Conservation (phyloP, 1,284 basidiomycete species). For the Moniliella sp. region DNA sequence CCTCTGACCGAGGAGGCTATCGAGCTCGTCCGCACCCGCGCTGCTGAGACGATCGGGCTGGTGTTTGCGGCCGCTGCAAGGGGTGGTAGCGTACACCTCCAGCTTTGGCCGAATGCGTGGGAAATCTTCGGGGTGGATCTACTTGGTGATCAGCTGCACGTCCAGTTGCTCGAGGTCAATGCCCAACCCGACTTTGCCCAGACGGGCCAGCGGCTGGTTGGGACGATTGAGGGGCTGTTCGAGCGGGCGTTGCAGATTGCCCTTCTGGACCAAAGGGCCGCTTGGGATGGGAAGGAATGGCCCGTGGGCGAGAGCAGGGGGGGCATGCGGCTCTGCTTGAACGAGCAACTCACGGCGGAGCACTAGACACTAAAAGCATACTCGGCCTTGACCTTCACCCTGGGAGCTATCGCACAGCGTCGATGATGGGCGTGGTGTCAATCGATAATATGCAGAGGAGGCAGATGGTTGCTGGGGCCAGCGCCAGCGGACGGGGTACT, state of each 20-base stretch:
- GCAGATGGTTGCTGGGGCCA: too few relatives aligned
- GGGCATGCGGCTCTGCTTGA: slow-evolving; percentile 16
- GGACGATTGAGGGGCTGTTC: slow-evolving; percentile 63
- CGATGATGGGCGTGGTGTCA: too few relatives aligned
- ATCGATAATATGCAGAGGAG: too few relatives aligned
- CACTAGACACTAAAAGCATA: too few relatives aligned
- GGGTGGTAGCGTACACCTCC: slow-evolving; percentile 58
- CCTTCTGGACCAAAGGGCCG: slow-evolving; percentile 4
- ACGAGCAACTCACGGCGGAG: slow-evolving; percentile 9
- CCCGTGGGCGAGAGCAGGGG: slow-evolving; percentile 11
- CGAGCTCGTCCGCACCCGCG: slow-evolving; percentile 7
- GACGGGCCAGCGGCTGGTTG: slow-evolving; percentile 61
- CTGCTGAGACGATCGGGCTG: not conserved
- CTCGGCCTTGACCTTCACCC: too few relatives aligned
- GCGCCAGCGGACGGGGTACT: too few relatives aligned
- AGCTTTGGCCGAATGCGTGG: slow-evolving; percentile 69
- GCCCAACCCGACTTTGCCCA: slow-evolving; percentile 82
- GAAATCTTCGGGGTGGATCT: slow-evolving; percentile 80
- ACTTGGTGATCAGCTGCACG: slow-evolving; percentile 40
- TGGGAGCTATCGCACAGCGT: too few relatives aligned
- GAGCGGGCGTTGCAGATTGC: slow-evolving; percentile 15
- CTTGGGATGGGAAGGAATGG: slow-evolving; percentile 3
- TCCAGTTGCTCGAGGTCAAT: slow-evolving; percentile 72
- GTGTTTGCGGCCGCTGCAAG: slow-evolving; percentile 59
- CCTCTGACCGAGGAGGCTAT: slow-evolving; percentile 37